phyloP scores from a whole-genome alignment of 768 basidiomycete species.

The Lactifluus rugatus region DNA sequence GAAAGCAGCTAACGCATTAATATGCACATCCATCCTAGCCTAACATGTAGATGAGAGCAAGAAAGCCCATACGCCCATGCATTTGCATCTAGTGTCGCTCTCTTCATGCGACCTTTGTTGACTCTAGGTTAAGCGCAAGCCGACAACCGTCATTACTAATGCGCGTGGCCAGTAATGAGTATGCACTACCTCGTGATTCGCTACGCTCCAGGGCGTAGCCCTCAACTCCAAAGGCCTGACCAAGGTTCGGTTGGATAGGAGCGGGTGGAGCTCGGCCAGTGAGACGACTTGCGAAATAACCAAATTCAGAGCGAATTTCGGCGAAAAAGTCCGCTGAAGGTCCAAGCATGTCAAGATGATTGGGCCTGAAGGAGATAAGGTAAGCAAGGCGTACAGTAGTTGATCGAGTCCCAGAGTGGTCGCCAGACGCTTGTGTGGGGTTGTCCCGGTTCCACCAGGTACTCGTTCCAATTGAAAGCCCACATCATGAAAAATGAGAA shows the following conservation, averaged over 20 bases:
- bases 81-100: background rate
- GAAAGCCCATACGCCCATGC: background rate
- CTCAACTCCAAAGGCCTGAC: slow-evolving; percentile 14
- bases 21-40: background rate
- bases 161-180: background rate
- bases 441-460: slow-evolving; percentile 33
- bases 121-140: background rate
- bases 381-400: slow-evolving; percentile 31
- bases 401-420: slow-evolving; percentile 61
- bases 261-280: slow-evolving; percentile 23
- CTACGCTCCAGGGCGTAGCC: background rate
- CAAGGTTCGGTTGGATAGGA: background rate
- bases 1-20: background rate
- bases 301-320: slow-evolving; percentile 56
- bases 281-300: slow-evolving; percentile 45
- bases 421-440: slow-evolving; percentile 51
- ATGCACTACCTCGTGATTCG: background rate
- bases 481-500: slow-evolving; percentile 73
- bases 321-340: slow-evolving; percentile 48
- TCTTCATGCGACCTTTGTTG: background rate
- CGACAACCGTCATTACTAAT: slow-evolving; percentile 12
- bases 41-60: background rate
- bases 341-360: background rate
- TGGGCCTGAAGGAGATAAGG: background rate
- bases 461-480: slow-evolving; percentile 71